Conservation (phyloP, 139 green algal species). For the Chlamydomonas schloesseri region DNA sequence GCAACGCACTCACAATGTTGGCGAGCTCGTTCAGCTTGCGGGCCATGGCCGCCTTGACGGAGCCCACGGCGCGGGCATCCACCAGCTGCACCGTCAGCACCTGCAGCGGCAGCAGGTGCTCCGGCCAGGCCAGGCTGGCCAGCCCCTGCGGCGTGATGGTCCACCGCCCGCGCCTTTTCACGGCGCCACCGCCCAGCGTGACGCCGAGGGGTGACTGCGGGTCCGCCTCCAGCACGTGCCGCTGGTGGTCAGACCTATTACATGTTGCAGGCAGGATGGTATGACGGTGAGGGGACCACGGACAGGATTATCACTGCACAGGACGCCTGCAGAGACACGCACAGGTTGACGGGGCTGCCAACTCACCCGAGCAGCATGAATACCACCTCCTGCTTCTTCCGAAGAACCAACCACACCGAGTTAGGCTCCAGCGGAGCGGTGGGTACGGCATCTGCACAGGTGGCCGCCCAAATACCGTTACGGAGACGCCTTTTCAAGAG, state of each 20-base stretch:
- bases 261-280: too few species aligned
- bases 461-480: too few species aligned
- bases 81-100: conserved; percentile 21
- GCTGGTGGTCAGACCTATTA: neutral
- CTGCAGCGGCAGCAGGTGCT: conserved; percentile 9
- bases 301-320: too few species aligned
- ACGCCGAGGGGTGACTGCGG: neutral
- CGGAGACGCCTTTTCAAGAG: too few species aligned
- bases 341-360: too few species aligned
- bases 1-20: neutral
- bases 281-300: too few species aligned
- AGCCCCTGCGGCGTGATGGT: conserved; percentile 22
- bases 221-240: conserved; percentile 17
- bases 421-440: conserved; percentile 4
- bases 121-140: neutral
- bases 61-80: neutral
- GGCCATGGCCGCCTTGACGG: neutral
- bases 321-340: too few species aligned
- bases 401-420: conserved; percentile 8
- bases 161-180: neutral
- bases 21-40: neutral
- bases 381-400: neutral
- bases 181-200: neutral
- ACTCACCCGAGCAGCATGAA: conserved; percentile 26
- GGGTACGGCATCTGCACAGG: neutral